Evolutionary conservation across 1,139 yeast genomes (phyloP).

Genomic region (Yamadazyma conglobata): DNA sequence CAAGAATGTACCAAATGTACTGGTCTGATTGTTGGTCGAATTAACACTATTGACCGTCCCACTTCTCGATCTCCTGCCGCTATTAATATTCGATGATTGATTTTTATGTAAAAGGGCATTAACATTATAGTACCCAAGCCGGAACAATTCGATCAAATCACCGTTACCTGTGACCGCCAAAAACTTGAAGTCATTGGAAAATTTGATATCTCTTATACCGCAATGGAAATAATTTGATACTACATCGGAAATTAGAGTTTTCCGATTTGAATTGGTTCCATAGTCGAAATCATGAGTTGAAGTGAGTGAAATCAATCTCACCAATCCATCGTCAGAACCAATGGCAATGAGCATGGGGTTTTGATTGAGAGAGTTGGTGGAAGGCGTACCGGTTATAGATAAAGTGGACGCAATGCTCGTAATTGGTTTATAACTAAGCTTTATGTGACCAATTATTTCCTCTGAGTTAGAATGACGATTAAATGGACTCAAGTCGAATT

Average conservation of each 20-base stretch:
- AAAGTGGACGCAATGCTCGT: conserved; percentile 28
- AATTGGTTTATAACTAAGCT: conserved; percentile 57
- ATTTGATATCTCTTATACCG: conserved; percentile 54
- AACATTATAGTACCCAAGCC: conserved; percentile 41
- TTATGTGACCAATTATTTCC: conserved; percentile 52
- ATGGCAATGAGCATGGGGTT: conserved; percentile 52
- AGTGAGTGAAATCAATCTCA: conserved; percentile 53
- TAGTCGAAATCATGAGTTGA: conserved; percentile 21
- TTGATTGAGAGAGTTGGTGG: conserved; percentile 18
- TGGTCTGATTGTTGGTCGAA: conserved; percentile 18
- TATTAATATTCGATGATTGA: conserved; percentile 5
- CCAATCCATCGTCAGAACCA: conserved; percentile 65
- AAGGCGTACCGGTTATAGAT: conserved; percentile 9
- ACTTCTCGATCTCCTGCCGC: conserved; percentile 33
- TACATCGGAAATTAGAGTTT: conserved; percentile 52
- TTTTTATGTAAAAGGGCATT: conserved; percentile 28
- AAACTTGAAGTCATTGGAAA: conserved; percentile 66
- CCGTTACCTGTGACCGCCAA: conserved; percentile 57
- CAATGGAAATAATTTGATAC: conserved; percentile 65
- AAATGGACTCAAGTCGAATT: conserved; percentile 36
- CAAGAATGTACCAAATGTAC: conserved; percentile 15
- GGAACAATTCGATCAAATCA: conserved; percentile 55
- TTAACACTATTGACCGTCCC: conserved; percentile 33
- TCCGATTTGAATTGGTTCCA: conserved; percentile 22
- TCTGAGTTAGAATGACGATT: conserved; percentile 8